Conservation (phyloP, 306 rosid species). For the Abrus pulchellus region DNA sequence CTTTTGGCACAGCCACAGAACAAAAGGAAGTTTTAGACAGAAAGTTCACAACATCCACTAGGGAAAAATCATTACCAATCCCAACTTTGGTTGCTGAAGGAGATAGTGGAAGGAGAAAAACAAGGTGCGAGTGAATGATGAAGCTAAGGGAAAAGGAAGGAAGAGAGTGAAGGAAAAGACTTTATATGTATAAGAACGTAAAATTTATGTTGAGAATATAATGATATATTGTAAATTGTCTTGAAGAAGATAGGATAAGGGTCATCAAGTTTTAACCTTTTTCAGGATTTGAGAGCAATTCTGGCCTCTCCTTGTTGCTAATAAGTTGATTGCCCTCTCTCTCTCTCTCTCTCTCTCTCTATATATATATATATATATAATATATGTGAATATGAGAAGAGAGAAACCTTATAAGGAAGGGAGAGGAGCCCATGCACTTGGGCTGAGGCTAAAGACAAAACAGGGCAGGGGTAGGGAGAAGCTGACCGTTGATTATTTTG, state of each 20-base stretch:
- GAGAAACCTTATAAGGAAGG: slow-evolving; percentile 27
- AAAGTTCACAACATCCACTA: slow-evolving; percentile 38
- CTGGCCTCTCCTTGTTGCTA: slow-evolving; percentile 60
- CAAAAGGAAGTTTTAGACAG: not conserved
- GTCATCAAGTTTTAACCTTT: slow-evolving; percentile 49
- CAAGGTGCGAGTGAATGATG: slow-evolving; percentile 34
- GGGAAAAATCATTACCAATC: slow-evolving; percentile 12
- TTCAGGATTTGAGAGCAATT: slow-evolving; percentile 72
- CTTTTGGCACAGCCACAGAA: slow-evolving; percentile 6
- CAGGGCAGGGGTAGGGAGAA: not conserved
- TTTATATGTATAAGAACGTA: not conserved
- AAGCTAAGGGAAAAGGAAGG: not conserved
- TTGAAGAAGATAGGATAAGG: slow-evolving; percentile 87
- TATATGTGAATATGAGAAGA: slow-evolving; percentile 43
- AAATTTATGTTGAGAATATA: not conserved
- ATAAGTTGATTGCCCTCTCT: slow-evolving; percentile 48
- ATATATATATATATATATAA: slow-evolving; percentile 1
- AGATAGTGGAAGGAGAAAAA: not conserved
- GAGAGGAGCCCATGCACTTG: slow-evolving; percentile 38
- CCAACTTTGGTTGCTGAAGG: not conserved
- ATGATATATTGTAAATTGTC: slow-evolving; percentile 36
- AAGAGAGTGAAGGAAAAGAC: not conserved
- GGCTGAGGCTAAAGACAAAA: slow-evolving; percentile 43
- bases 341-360: not conserved
- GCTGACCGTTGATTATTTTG: slow-evolving; percentile 36